A percentile compares a stretch with the other conserved stretches of the same genome.
phyloP scores from a whole-genome alignment of 2,329 filamentous ascomycete species.

The Fusarium oligoseptatum region DNA sequence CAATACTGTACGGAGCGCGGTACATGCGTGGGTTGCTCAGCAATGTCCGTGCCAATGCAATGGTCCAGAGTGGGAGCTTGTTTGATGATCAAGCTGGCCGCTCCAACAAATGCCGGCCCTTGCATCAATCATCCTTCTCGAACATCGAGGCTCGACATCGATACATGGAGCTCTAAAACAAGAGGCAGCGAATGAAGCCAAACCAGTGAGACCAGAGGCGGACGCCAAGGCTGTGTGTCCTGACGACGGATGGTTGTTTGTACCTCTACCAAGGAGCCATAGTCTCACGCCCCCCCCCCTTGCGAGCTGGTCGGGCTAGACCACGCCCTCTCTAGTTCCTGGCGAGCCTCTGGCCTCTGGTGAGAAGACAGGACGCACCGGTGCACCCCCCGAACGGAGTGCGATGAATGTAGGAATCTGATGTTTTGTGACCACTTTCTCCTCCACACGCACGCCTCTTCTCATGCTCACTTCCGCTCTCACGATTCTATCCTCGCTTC shows the following conservation, averaged over 20 bases:
- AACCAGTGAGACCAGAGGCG: conserved; percentile 21
- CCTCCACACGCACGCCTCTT: conserved; percentile 40
- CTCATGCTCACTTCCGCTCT: conserved; percentile 34
- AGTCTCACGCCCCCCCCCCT: conserved; percentile 29
- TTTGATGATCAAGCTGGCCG: not conserved
- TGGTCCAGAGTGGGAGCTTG: conserved; percentile 3
- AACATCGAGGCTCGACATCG: conserved; percentile 24
- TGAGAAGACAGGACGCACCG: conserved; percentile 14
- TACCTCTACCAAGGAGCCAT: conserved; percentile 29
- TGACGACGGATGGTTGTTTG: conserved; percentile 23
- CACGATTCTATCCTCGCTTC: conserved; percentile 41
- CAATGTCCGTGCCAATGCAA: conserved; percentile 23
- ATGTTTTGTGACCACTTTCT: conserved; percentile 39
- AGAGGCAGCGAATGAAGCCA: conserved; percentile 21
- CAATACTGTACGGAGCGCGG: conserved; percentile 19
- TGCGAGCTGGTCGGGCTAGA: conserved; percentile 31
- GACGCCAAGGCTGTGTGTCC: conserved; percentile 36
- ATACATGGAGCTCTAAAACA: conserved; percentile 9
- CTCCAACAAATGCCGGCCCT: conserved; percentile 8
- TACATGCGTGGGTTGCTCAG: conserved; percentile 19
- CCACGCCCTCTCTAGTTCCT: conserved; percentile 31
- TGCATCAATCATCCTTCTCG: conserved; percentile 30
- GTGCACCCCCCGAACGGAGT: conserved; percentile 35
- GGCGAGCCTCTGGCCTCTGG: conserved; percentile 18
- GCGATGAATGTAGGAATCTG: conserved; percentile 38